These are phyloP conservation scores for Davidsoniella australis DNA, from an alignment of 2,329 filamentous ascomycete species.

Conservation along the genomic window DNA sequence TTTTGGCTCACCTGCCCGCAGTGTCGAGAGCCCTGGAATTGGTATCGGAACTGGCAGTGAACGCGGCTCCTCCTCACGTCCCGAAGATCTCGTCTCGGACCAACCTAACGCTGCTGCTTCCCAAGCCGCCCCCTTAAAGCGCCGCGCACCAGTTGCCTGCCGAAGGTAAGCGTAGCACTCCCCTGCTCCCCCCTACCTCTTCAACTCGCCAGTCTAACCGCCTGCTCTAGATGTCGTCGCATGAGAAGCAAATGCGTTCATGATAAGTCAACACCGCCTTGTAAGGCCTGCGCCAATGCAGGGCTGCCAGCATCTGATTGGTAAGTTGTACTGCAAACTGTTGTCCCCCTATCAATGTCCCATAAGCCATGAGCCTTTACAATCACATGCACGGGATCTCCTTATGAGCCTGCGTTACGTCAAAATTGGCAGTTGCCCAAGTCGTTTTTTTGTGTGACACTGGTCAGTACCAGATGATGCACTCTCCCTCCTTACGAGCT, in stretches of 20 bases:
- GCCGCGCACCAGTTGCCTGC: slow-evolving; percentile 35
- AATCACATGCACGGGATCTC: no score
- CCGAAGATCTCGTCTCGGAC: not conserved
- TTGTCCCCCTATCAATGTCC: not conserved
- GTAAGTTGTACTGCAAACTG: slow-evolving; percentile 21
- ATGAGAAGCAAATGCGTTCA: slow-evolving; percentile 40
- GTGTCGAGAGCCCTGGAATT: not conserved
- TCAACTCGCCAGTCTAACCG: slow-evolving; percentile 3
- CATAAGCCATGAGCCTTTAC: no score
- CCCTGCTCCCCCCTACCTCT: slow-evolving; percentile 6
- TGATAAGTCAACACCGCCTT: slow-evolving; percentile 30
- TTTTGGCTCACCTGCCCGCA: slow-evolving; percentile 3
- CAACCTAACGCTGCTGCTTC: not conserved
- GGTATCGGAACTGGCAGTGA: not conserved
- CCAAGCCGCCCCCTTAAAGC: slow-evolving; percentile 22
- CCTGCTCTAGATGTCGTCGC: slow-evolving; percentile 28
- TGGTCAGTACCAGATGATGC: not conserved
- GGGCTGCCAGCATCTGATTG: slow-evolving; percentile 32
- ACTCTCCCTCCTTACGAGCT: not conserved
- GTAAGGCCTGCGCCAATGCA: slow-evolving; percentile 33
- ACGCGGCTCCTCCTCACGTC: no score
- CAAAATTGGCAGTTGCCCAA: no score
- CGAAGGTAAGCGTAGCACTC: slow-evolving; percentile 26
- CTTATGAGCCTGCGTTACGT: no score
- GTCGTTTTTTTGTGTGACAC: not conserved